A percentile compares a stretch with the other conserved stretches of the same genome.
phyloP scores from a whole-genome alignment of 192 early-diverging fungal genomes.

The Mortierella antarctica region DNA sequence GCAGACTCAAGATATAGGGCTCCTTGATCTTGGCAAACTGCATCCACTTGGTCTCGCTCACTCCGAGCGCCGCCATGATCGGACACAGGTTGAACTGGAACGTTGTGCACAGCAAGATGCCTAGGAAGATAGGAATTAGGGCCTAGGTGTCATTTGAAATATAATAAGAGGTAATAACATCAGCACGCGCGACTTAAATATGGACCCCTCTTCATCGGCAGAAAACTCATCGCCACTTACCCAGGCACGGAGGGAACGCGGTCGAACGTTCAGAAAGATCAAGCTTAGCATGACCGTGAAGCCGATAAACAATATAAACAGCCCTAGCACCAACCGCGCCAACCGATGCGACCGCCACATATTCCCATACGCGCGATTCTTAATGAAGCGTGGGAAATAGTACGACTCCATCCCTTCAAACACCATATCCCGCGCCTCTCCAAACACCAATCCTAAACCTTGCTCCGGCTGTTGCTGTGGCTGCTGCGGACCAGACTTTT shows the following conservation, averaged over 20 bases:
- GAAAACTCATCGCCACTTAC: constrained; percentile 30
- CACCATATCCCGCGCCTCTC: constrained; percentile 65
- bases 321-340: constrained; percentile 57
- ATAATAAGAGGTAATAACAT: background rate
- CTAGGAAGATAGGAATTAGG: constrained; percentile 34
- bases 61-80: constrained; percentile 21
- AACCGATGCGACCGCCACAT: constrained; percentile 60
- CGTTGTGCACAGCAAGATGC: constrained; percentile 28
- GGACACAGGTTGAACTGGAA: constrained; percentile 51
- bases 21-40: constrained; percentile 44
- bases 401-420: constrained; percentile 63
- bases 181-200: too few species aligned
- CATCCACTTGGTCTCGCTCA: constrained; percentile 43
- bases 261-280: constrained; percentile 63
- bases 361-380: constrained; percentile 66
- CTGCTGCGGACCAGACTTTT: background rate
- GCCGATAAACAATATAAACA: constrained; percentile 62
- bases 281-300: constrained; percentile 61
- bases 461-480: constrained; percentile 23
- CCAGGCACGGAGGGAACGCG: constrained; percentile 61
- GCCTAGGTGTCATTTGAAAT: constrained; percentile 9
- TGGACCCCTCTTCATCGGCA: background rate
- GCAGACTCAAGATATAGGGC: constrained; percentile 31
- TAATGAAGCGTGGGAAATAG: constrained; percentile 67
- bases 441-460: constrained; percentile 55